Conservation (phyloP, 352 stramenopile species). For the Thraustotheca clavata region DNA sequence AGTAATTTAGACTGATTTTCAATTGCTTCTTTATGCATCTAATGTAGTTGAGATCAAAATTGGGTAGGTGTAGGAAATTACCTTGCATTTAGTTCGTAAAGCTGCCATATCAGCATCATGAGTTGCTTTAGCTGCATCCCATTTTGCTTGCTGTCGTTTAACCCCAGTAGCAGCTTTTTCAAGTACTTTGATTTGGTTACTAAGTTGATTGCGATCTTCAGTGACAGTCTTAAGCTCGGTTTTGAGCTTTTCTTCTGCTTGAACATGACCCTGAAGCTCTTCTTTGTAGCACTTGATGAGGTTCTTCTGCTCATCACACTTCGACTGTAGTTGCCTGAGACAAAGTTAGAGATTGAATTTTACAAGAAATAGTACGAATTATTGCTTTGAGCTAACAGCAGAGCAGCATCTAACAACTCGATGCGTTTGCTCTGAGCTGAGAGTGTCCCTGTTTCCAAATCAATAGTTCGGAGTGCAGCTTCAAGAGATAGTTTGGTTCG, state of each 20-base stretch:
- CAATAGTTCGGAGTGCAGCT: not conserved
- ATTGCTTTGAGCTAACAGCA: not conserved
- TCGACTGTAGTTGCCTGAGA: conserved; percentile 6
- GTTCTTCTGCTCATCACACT: conserved; percentile 7
- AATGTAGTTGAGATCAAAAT: not conserved
- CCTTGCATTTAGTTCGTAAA: conserved; percentile 12
- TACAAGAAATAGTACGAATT: not conserved
- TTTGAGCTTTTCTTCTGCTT: conserved; percentile 5
- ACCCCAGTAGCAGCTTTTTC: conserved; percentile 7
- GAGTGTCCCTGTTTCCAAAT: not conserved
- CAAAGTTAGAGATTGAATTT: not conserved
- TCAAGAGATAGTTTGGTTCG: not conserved
- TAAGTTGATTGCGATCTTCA: conserved; percentile 6
- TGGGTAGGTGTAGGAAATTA: not conserved
- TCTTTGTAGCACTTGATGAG: conserved; percentile 20
- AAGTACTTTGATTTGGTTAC: not conserved
- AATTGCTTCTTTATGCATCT: conserved; percentile 20
- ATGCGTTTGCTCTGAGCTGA: conserved; percentile 9
- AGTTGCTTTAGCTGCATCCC: not conserved
- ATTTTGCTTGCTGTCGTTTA: conserved; percentile 11
- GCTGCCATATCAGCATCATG: not conserved
- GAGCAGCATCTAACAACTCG: not conserved
- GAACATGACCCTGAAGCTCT: not conserved
- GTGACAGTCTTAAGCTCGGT: not conserved
- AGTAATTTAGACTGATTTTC: conserved; percentile 10